Conservation (phyloP, 805 yeast species). For the Kazachstania kunashirensis region DNA sequence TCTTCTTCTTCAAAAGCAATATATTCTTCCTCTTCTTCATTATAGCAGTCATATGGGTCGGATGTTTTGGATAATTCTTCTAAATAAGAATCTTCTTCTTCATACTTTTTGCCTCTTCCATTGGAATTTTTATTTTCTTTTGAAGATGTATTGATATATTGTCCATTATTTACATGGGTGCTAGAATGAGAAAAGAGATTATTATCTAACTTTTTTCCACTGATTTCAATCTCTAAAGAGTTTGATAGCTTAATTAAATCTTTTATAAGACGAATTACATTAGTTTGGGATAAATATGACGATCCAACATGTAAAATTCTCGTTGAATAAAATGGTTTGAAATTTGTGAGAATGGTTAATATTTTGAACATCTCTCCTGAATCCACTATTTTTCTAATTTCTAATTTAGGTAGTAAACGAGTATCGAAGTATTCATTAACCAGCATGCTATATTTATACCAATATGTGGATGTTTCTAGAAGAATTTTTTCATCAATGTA, state of each 20-base stretch:
- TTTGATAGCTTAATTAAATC: not conserved
- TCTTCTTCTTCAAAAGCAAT: not conserved
- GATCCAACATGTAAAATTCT: not conserved
- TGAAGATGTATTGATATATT: slow-evolving; percentile 4
- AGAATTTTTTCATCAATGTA: not conserved
- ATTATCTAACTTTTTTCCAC: slow-evolving; percentile 1
- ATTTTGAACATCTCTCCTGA: not conserved
- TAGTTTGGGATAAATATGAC: slow-evolving; percentile 1
- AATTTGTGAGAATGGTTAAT: slow-evolving; percentile 5
- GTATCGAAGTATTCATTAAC: slow-evolving; percentile 2
- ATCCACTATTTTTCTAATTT: not conserved
- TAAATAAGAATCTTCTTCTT: slow-evolving; percentile 12
- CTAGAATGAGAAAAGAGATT: not conserved
- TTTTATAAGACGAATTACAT: not conserved
- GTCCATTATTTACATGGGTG: slow-evolving; percentile 3
- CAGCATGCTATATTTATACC: slow-evolving; percentile 12
- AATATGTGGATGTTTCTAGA: slow-evolving; percentile 7
- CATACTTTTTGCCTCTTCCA: not conserved
- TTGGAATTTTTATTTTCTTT: not conserved
- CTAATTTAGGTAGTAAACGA: slow-evolving; percentile 1
- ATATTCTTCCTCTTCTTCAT: slow-evolving; percentile 5
- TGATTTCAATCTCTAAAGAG: not conserved
- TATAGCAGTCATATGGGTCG: slow-evolving; percentile 8
- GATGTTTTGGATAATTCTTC: slow-evolving; percentile 10
- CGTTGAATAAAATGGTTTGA: slow-evolving; percentile 6